Evolutionary conservation across 352 stramenopile genomes (phyloP).

Genomic region (Globisporangium cystogenes): DNA sequence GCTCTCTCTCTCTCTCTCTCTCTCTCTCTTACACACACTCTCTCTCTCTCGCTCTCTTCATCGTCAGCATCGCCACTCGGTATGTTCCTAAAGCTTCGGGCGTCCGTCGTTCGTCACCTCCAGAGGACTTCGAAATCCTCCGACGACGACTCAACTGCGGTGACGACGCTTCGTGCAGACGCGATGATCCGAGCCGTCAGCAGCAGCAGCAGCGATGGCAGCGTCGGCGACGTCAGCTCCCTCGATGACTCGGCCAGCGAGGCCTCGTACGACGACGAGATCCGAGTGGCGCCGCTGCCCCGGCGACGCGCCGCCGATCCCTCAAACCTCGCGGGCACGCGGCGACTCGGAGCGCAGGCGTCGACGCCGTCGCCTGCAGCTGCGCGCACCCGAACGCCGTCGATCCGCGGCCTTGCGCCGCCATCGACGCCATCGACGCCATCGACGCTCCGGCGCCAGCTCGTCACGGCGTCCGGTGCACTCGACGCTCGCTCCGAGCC

Average conservation of each 20-base stretch:
- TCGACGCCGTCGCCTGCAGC: too few species aligned
- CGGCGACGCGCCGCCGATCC: neutral
- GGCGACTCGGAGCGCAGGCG: neutral
- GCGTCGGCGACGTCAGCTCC: slow-evolving; percentile 6
- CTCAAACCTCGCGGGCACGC: neutral
- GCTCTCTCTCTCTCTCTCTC: neutral
- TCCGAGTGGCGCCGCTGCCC: slow-evolving; percentile 3
- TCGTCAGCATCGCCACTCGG: neutral
- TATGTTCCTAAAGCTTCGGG: too few species aligned
- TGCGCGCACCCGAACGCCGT: too few species aligned
- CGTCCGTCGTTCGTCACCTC: too few species aligned
- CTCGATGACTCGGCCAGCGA: slow-evolving; percentile 10
- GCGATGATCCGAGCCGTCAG: neutral
- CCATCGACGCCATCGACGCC: neutral
- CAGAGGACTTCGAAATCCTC: too few species aligned
- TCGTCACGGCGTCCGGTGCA: neutral
- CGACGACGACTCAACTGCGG: neutral
- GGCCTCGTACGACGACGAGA: slow-evolving; percentile 3
- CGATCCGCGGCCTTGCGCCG: too few species aligned
- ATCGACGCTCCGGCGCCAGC: neutral
- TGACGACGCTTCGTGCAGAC: neutral
- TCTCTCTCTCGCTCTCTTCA: neutral
- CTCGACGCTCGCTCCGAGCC: neutral
- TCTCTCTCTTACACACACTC: neutral
- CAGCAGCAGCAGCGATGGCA: slow-evolving; percentile 2